phyloP scores from a whole-genome alignment of 2,329 filamentous ascomycete species.

The Sporothrix humicola region DNA sequence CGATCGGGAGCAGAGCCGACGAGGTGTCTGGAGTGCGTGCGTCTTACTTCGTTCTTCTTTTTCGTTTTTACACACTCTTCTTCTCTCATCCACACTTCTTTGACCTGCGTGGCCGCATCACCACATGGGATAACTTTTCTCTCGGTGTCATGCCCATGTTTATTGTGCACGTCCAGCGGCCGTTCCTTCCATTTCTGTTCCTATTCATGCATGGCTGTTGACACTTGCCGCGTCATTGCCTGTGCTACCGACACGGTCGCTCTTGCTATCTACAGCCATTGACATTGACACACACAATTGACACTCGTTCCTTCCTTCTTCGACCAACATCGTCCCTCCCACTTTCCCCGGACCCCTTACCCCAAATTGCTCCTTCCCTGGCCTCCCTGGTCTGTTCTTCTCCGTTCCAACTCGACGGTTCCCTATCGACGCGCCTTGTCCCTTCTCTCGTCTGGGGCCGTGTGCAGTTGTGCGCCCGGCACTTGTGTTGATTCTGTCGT shows the following conservation, averaged over 20 bases:
- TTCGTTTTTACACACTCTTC: not conserved
- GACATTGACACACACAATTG: too few species aligned
- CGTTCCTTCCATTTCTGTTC: not conserved
- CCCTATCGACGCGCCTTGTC: conserved; percentile 4
- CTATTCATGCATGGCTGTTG: not conserved
- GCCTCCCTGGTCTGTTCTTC: not conserved
- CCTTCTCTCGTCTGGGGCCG: too few species aligned
- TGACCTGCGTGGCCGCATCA: not conserved
- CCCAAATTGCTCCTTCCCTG: not conserved
- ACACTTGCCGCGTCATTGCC: too few species aligned
- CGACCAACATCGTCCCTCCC: not conserved
- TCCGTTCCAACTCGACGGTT: not conserved
- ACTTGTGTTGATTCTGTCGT: not conserved
- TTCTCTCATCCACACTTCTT: not conserved
- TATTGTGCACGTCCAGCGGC: not conserved
- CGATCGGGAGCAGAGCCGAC: not conserved
- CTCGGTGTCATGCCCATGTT: not conserved
- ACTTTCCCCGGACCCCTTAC: conserved; percentile 11
- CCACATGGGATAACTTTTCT: not conserved
- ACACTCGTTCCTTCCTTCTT: too few species aligned
- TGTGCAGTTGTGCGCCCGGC: not conserved
- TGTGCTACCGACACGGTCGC: too few species aligned
- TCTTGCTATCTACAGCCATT: too few species aligned
- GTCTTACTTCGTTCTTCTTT: not conserved
- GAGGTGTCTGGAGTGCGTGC: not conserved